Conservation (phyloP, 148 eudicot genomes). For the Dysphania ambrosioides region DNA sequence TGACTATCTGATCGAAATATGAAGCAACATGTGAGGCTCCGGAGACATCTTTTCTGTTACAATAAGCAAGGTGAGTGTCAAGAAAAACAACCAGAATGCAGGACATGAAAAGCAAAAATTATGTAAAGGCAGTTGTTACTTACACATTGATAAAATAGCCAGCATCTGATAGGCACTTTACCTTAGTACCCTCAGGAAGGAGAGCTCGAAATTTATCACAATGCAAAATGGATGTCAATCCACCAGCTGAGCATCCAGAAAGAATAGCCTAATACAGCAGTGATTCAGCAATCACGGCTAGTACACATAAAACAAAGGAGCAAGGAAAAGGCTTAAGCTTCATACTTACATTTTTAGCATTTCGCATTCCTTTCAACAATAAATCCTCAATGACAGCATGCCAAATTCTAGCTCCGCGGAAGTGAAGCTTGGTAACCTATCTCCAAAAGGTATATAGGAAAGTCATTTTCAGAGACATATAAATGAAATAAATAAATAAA, state of each 20-base stretch:
- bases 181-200: constrained; percentile 53
- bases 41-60: constrained; percentile 62
- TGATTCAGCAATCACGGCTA: constrained; percentile 24
- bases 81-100: background rate
- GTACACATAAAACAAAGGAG: background rate
- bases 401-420: constrained; percentile 80
- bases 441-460: background rate
- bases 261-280: constrained; percentile 55
- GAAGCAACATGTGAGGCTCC: constrained; percentile 53
- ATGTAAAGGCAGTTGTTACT: constrained; percentile 18
- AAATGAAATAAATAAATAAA: background rate
- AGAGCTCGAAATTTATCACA: constrained; percentile 87
- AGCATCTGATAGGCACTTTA: constrained; percentile 90
- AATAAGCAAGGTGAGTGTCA: background rate
- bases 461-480: background rate
- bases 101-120: background rate
- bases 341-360: constrained; percentile 77
- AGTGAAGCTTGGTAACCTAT: constrained; percentile 71
- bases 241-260: constrained; percentile 99
- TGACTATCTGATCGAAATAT: constrained; percentile 59
- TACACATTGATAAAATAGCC: constrained; percentile 86
- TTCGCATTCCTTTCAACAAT: constrained; percentile 71
- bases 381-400: constrained; percentile 79
- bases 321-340: background rate
- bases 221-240: constrained; percentile 79